These are phyloP conservation scores for Pharus latifolius DNA, from an alignment of 176 grass and related monocot genomes.

Conservation along the genomic window DNA sequence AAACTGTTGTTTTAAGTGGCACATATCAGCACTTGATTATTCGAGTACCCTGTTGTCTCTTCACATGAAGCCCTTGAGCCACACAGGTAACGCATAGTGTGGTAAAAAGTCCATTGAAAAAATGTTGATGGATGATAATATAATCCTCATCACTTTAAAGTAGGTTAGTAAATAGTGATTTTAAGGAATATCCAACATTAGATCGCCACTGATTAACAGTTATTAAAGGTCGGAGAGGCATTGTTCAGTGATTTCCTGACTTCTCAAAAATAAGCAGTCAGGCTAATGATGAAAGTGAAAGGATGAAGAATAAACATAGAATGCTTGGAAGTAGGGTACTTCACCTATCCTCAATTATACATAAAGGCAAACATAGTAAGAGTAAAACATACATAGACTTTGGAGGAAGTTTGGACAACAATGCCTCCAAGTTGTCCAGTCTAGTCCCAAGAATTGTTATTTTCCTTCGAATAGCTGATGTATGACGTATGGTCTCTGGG, in stretches of 20 bases:
- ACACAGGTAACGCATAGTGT: background rate
- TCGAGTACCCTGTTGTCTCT: background rate
- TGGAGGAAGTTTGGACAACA: slow-evolving; percentile 58
- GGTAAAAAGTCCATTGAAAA: background rate
- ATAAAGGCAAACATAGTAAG: background rate
- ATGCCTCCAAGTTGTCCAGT: slow-evolving; percentile 60
- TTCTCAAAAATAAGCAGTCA: background rate
- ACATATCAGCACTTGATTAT: too few relatives aligned
- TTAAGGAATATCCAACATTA: background rate
- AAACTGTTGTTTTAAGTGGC: too few relatives aligned
- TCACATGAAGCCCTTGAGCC: background rate
- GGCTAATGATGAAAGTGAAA: background rate
- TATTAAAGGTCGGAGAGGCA: background rate
- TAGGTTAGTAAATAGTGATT: background rate
- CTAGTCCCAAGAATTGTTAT: slow-evolving; percentile 81
- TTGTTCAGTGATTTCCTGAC: background rate
- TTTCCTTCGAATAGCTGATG: slow-evolving; percentile 58
- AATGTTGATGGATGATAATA: background rate
- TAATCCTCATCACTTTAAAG: too few relatives aligned
- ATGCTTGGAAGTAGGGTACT: background rate
- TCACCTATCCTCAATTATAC: background rate
- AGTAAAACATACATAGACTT: slow-evolving; percentile 65
- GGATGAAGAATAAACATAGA: background rate
- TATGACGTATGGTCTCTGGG: slow-evolving; percentile 54
- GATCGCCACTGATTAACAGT: background rate